Conservation (phyloP, 2,329 filamentous ascomycete genomes). For the Magnaporthiopsis poae region DNA sequence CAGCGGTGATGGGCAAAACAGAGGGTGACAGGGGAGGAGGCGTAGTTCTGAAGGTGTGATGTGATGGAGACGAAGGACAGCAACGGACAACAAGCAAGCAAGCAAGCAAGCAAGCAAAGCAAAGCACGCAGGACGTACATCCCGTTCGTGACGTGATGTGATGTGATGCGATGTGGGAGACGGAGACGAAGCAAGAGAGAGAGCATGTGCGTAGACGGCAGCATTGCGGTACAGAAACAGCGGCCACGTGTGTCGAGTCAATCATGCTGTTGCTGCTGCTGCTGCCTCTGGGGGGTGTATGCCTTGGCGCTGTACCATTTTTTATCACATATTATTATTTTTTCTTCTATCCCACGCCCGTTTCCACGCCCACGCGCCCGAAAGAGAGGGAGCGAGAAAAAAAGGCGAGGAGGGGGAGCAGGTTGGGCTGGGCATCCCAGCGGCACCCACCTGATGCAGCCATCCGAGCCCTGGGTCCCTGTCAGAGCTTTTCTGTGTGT, state of each 20-base stretch:
- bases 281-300: not conserved
- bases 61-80: not conserved
- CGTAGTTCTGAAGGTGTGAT: not conserved
- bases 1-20: not conserved
- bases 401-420: not conserved
- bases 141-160: not conserved
- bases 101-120: no score
- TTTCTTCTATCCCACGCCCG: not conserved
- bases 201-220: not conserved
- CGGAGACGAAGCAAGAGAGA: not conserved
- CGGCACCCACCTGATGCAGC: slow-evolving; percentile 11
- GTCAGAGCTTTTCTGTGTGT: slow-evolving; percentile 1
- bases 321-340: not conserved
- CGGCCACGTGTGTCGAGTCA: slow-evolving; percentile 3
- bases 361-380: not conserved
- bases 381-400: not conserved
- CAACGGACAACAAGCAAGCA: not conserved
- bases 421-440: not conserved
- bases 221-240: not conserved
- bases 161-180: not conserved
- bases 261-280: not conserved
- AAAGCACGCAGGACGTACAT: not conserved
- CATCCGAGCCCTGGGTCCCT: slow-evolving; percentile 10
- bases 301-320: not conserved
- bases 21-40: not conserved